Base-by-base conservation (phyloP, 192 early-diverging fungal species). In the Mortierella claussenii region DNA sequence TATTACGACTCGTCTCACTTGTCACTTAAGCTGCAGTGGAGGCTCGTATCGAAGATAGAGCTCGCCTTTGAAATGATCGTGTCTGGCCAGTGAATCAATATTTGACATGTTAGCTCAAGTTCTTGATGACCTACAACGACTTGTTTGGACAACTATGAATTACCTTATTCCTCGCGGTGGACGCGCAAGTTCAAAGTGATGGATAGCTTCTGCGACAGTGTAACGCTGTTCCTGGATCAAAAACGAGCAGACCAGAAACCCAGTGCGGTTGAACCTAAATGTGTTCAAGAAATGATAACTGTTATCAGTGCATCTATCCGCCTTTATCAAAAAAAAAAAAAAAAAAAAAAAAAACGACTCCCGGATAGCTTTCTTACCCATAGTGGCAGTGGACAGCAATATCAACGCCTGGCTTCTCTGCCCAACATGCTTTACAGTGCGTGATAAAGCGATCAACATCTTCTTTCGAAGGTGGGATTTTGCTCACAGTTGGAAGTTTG, bases 341-440 rank as follows among this genome's bases (percentile, higher is more conserved):
- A n/a, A n/a, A n/a, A n/a, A n/a, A n/a, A n/a, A n/a, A n/a, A n/a
- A n/a, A n/a, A n/a, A n/a, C n/a, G n/a, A n/a, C n/a, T n/a, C n/a
- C n/a, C n/a, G n/a, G n/a, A n/a, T n/a, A n/a, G n/a, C n/a, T n/a
- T n/a, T n/a, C n/a, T 55, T 79, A 83, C 84, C 86, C 86, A 69
- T 87, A 87, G 53, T 87, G 86, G 66, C 86, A 87, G 55, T 87
- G 86, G 0, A 87, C 83, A 5, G 84, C 86, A 30, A 87, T 81
- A n/a, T 87, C 83, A 12, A 78, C 67, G 32, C 80, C 80, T 42
- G 82, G 80, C 4, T 74, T 80, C n/a, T 82, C 71, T 15, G 47
- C 49, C 82, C 86, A 83, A 27, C 83, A 85, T 2, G 52, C 42
- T 3, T 60, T 64, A 8, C 76, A 81, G 2, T 82, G 49, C 5